Base-by-base conservation (phyloP, 1,139 yeast species). In the Pichia sp. region DNA sequence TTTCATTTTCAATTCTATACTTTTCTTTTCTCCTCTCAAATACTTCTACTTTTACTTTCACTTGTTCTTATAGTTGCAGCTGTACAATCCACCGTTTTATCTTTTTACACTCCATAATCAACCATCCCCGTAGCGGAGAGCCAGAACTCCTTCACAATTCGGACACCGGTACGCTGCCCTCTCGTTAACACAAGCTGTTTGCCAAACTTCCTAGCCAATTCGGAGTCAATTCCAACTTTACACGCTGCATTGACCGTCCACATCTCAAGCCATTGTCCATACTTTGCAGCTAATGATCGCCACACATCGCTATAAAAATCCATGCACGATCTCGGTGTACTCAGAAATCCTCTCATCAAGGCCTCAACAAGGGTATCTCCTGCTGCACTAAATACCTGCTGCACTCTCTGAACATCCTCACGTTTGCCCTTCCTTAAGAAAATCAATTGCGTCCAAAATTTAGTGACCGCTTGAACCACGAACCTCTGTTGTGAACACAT, bases 81-180 rank as follows among this genome's bases (percentile, higher is more conserved):
- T 22, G 13, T 22, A 22, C n/a, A 22, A 22, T 9, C 13, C 25
- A 12, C 10, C 13, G 13, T 15, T n/a, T 23, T 12, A 19, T 14
- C 12, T 22, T 15, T 5, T 35, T 27, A 41, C 14, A 59, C 42
- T 30, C 43, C 49, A 46, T 67, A 73, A 36, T 72, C 75, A 9
- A 65, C 56, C 40, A 74, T 53, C 3, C 75, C 75, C 44, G 73
- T 74, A 8, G 56, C 58, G 21, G 64, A 62, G 19, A 77, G 59
- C 94, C 94, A 83, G 48, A 77, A 77, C 39, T 69, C 72, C 46
- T 72, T 75, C 15, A 81, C 62, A 0, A 79, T 62, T 1, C 66
- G 71, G 34, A 70, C 67, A 1, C 80, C 78, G 35, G 68, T 66
- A 38, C 85, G 61, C 29, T 71, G 73, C 0, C 93, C 93, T 44